These are phyloP conservation scores for Setaria viridis DNA, from an alignment of 202 grass and related monocot species.

Conservation along the genomic window DNA sequence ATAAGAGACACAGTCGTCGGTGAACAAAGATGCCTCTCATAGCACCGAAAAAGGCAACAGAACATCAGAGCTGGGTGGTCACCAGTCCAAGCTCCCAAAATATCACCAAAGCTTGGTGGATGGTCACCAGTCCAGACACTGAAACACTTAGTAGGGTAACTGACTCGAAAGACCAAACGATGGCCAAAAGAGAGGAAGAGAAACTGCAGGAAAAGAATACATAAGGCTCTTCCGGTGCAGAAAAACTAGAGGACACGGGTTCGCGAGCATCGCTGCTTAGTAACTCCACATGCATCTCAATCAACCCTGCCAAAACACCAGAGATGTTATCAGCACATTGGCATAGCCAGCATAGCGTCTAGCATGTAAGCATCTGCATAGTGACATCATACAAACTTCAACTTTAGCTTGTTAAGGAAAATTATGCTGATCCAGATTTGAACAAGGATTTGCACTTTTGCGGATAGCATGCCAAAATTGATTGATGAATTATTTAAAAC, in stretches of 20 bases:
- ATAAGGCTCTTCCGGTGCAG: neutral
- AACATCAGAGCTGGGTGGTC: neutral
- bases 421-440: neutral
- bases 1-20: too few species aligned
- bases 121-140: constrained; percentile 11
- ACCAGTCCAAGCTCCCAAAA: constrained; percentile 26
- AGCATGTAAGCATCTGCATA: neutral
- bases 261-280: neutral
- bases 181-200: neutral
- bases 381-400: neutral
- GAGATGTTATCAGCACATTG: constrained; percentile 14
- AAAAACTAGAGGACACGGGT: constrained; percentile 17
- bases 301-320: constrained; percentile 38
- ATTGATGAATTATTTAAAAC: neutral
- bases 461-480: neutral
- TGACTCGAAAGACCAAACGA: neutral
- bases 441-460: neutral
- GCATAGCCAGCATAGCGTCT: neutral
- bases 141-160: neutral
- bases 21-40: neutral
- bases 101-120: neutral
- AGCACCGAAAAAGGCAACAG: constrained; percentile 2
- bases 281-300: neutral
- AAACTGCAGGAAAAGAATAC: neutral
- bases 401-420: neutral